phyloP scores from a whole-genome alignment of 108 stramenopile species.

The Fragilariopsis cylindrus region DNA sequence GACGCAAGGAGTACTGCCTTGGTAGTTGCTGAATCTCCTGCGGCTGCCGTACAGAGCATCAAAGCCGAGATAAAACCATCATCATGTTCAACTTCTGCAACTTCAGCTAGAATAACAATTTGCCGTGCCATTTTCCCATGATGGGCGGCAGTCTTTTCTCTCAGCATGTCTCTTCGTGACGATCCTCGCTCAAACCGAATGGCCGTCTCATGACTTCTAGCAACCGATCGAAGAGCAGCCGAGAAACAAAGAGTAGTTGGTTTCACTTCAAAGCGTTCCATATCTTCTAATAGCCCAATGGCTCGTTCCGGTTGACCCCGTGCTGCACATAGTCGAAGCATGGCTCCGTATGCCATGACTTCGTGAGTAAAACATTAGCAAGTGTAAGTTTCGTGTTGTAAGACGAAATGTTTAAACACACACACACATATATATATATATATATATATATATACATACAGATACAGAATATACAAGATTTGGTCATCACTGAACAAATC shows the following conservation, averaged over 20 bases:
- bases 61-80: constrained; percentile 80
- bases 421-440: neutral
- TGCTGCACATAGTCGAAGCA: constrained; percentile 73
- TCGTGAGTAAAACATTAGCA: neutral
- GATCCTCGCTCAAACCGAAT: constrained; percentile 67
- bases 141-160: constrained; percentile 69
- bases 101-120: constrained; percentile 77
- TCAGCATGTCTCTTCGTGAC: constrained; percentile 53
- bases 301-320: constrained; percentile 78
- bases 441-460: neutral
- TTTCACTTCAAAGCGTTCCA: constrained; percentile 68
- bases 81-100: constrained; percentile 79
- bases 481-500: too few species aligned
- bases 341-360: constrained; percentile 81
- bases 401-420: neutral
- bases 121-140: constrained; percentile 79
- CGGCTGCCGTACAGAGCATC: constrained; percentile 78
- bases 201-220: constrained; percentile 72
- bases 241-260: constrained; percentile 84
- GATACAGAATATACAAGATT: neutral
- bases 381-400: too few species aligned
- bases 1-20: constrained; percentile 79
- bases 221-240: constrained; percentile 68
- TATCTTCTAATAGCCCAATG: constrained; percentile 76
- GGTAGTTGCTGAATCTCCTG: constrained; percentile 83